These are phyloP conservation scores for Starmerella cellae DNA, from an alignment of 805 yeast genomes.

Conservation along the genomic window DNA sequence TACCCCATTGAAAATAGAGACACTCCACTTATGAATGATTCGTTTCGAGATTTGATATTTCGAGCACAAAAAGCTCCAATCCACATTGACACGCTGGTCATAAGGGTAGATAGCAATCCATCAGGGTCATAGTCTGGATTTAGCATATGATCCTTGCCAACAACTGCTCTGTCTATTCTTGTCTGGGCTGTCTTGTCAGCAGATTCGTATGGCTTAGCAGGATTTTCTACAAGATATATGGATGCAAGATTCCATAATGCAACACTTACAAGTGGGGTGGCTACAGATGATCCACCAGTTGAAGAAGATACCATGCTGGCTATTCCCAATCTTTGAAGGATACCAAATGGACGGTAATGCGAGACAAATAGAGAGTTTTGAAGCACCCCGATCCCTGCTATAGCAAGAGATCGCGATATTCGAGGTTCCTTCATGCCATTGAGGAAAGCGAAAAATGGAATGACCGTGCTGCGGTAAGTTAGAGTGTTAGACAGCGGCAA, in stretches of 20 bases:
- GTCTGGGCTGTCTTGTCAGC: slow-evolving; percentile 27
- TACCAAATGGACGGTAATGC: slow-evolving; percentile 22
- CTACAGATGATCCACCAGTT: background rate
- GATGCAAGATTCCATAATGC: slow-evolving; percentile 24
- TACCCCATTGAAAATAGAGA: slow-evolving; percentile 23
- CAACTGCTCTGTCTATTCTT: slow-evolving; percentile 21
- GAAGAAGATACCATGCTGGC: slow-evolving; percentile 17
- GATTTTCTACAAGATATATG: slow-evolving; percentile 20
- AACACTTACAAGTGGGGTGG: slow-evolving; percentile 20
- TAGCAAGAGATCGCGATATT: slow-evolving; percentile 12
- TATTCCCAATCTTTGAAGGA: slow-evolving; percentile 25
- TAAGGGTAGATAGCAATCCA: slow-evolving; percentile 28
- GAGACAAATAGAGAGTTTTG: slow-evolving; percentile 18
- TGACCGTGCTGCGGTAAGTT: slow-evolving; percentile 23
- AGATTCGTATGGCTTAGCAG: slow-evolving; percentile 22
- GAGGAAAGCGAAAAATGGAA: slow-evolving; percentile 25
- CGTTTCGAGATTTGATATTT: slow-evolving; percentile 18
- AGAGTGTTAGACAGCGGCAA: slow-evolving; percentile 12
- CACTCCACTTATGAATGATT: slow-evolving; percentile 22
- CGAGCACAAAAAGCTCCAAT: slow-evolving; percentile 26
- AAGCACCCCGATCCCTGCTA: slow-evolving; percentile 25
- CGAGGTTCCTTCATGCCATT: slow-evolving; percentile 22
- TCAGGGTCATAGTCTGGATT: slow-evolving; percentile 27
- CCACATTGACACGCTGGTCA: slow-evolving; percentile 30
- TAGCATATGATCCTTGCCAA: slow-evolving; percentile 26